Conservation (phyloP, 345 rosid genomes). For the Capsella bursapastoris region DNA sequence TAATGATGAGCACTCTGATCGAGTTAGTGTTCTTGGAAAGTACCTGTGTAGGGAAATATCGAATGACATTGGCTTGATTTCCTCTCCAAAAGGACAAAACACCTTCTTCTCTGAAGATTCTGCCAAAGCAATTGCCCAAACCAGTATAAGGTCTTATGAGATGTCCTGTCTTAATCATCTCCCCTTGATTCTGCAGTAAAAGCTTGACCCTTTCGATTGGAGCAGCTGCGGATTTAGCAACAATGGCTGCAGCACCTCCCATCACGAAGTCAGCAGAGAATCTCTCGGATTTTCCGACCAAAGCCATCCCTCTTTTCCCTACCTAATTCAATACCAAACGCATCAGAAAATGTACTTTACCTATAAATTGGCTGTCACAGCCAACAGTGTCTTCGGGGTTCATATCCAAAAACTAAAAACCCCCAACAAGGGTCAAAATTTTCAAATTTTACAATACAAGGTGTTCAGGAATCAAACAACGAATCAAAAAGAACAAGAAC, state of each 20-base stretch:
- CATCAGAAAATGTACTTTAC: neutral
- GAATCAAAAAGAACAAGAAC: neutral
- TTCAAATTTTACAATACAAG: neutral
- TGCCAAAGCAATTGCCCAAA: slow-evolving; percentile 66
- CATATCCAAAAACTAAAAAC: neutral
- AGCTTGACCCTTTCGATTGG: slow-evolving; percentile 97
- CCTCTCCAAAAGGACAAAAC: slow-evolving; percentile 92
- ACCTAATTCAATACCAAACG: slow-evolving; percentile 25
- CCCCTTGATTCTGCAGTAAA: slow-evolving; percentile 92
- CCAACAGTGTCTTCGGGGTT: slow-evolving; percentile 13
- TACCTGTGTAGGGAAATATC: slow-evolving; percentile 96
- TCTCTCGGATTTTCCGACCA: slow-evolving; percentile 54
- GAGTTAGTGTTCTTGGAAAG: neutral
- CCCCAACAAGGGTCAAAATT: neutral
- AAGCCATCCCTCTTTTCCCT: slow-evolving; percentile 39
- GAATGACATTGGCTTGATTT: slow-evolving; percentile 84
- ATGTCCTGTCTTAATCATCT: slow-evolving; percentile 80
- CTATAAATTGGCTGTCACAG: neutral
- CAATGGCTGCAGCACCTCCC: slow-evolving; percentile 82
- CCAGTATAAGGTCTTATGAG: slow-evolving; percentile 69
- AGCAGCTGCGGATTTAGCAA: slow-evolving; percentile 80
- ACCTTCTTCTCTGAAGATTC: slow-evolving; percentile 86
- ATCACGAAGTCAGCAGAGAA: slow-evolving; percentile 78
- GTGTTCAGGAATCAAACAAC: neutral
- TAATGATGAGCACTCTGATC: neutral